Evolutionary conservation across 2,329 filamentous ascomycete genomes (phyloP).

Genomic region (Alternaria tenuissima): DNA sequence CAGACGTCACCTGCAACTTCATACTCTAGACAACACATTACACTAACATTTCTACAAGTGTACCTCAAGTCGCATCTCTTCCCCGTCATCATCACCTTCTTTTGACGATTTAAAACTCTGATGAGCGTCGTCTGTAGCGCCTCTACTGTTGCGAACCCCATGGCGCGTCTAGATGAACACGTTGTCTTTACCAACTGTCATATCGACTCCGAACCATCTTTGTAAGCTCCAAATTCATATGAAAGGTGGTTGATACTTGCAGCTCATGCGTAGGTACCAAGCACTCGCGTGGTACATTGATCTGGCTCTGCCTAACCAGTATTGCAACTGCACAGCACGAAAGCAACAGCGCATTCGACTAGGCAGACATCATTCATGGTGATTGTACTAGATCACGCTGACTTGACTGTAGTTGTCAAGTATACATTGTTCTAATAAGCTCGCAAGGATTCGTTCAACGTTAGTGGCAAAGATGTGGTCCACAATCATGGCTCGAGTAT

Average conservation of each 20-base stretch:
- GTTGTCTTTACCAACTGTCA: neutral
- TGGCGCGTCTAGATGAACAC: too few relatives aligned
- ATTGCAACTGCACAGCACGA: neutral
- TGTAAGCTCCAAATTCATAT: fast-evolving
- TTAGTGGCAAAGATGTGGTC: too few relatives aligned
- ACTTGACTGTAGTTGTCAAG: neutral
- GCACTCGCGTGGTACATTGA: neutral
- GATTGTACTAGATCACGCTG: neutral
- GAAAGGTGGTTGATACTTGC: neutral
- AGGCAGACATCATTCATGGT: neutral
- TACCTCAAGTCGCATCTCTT: too few relatives aligned
- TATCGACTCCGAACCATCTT: fast-evolving
- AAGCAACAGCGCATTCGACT: neutral
- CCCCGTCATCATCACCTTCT: too few relatives aligned
- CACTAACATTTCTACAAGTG: too few relatives aligned
- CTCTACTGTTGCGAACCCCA: too few relatives aligned
- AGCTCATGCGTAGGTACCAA: neutral
- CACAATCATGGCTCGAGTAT: too few relatives aligned
- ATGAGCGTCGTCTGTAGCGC: too few relatives aligned
- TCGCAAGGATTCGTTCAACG: too few relatives aligned
- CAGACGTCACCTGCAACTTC: neutral
- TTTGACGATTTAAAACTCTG: too few relatives aligned
- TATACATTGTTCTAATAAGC: too few relatives aligned
- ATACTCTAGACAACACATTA: too few relatives aligned
- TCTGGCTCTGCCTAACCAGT: neutral